Evolutionary conservation across 2,329 filamentous ascomycete genomes (phyloP), one percentile per base, ranked within the genome.

Genomic region (Pleoardoris graminearum): DNA sequence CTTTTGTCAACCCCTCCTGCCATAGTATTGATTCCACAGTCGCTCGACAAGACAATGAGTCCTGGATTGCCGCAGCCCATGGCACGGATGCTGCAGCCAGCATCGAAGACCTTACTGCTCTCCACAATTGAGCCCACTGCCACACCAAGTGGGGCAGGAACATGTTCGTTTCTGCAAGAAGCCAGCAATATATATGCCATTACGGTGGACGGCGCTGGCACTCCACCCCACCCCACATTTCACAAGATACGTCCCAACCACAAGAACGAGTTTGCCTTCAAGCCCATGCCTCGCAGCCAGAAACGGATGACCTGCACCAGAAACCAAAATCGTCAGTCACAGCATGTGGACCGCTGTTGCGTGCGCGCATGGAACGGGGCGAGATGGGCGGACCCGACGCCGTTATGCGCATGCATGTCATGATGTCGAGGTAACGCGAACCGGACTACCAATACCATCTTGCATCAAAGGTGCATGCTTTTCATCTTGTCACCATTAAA

Each of bases 371-470:
- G 44, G 43, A 39, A 47, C 46, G 60, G 60, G 47, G 58, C 50
- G 25, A 54, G 53, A 43, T 58, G 49, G 53, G 64, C 58, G 59
- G 59, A 61, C 55, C 38, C 7, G 39, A 46, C 27, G 53, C 51
- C 50, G 23, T 50, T 51, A 52, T 59, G 53, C 55, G 55, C 50
- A 59, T 55, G 55, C 52, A 58, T 55, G 52, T 41, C 53, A 47
- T 60, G 52, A 25, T 16, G 42, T 63, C 58, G 64, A 21, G 60
- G 65, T 59, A 63, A 62, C 61, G 53, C 58, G 54, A 33, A 17
- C 27, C 45, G 39, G 23, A 46, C 50, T 43, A 56, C 54, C 50
- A 56, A 56, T 57, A 51, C 42, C 49, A 22, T 46, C 47, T 36
- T 53, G 47, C 43, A 48, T 35, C 43, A 46, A 36, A 12, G 43